Percentiles rank a stretch among this genome's conserved stretches.
These are phyloP conservation scores for Pezicula radicicola DNA, from an alignment of 2,329 filamentous ascomycete genomes.

Conservation along the genomic window DNA sequence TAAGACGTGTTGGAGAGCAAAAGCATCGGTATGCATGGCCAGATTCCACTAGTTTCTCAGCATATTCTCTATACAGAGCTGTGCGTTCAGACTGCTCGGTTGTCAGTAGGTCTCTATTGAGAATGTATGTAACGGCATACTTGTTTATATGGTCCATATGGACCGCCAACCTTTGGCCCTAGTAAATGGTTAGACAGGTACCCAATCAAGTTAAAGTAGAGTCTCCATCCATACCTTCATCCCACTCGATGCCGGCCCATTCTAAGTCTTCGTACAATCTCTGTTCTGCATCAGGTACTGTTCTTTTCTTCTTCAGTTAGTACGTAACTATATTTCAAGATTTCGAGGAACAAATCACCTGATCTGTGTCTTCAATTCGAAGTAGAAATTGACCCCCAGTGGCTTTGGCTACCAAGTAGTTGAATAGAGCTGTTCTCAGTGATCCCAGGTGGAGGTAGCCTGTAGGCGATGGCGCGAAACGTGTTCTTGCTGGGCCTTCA, in stretches of 20 bases:
- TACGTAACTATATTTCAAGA: background rate
- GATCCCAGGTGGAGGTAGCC: conserved; percentile 92
- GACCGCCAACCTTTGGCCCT: conserved; percentile 79
- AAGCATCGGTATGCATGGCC: conserved; percentile 91
- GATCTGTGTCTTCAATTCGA: conserved; percentile 93
- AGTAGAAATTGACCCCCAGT: conserved; percentile 89
- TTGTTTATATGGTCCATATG: conserved; percentile 83
- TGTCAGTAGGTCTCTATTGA: background rate
- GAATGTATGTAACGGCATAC: conserved; percentile 37
- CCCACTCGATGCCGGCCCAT: conserved; percentile 91
- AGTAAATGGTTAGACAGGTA: conserved; percentile 13
- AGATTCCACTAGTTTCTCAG: conserved; percentile 62
- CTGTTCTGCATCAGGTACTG: conserved; percentile 75
- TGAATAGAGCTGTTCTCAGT: conserved; percentile 89
- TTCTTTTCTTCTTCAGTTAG: conserved; percentile 63
- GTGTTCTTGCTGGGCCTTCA: conserved; percentile 64
- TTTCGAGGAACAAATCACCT: conserved; percentile 46
- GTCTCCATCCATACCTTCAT: conserved; percentile 64
- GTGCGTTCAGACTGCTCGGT: conserved; percentile 70
- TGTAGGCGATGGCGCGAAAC: conserved; percentile 94
- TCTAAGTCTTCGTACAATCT: conserved; percentile 74
- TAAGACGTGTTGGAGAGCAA: conserved; percentile 71
- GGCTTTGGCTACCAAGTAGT: conserved; percentile 83
- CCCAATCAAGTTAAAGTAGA: background rate
- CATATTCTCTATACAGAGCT: conserved; percentile 67